Percentiles rank a stretch among this genome's conserved stretches.
These are phyloP conservation scores for Penicillium coffeae DNA, from an alignment of 495 filamentous ascomycete genomes.

Conservation along the genomic window DNA sequence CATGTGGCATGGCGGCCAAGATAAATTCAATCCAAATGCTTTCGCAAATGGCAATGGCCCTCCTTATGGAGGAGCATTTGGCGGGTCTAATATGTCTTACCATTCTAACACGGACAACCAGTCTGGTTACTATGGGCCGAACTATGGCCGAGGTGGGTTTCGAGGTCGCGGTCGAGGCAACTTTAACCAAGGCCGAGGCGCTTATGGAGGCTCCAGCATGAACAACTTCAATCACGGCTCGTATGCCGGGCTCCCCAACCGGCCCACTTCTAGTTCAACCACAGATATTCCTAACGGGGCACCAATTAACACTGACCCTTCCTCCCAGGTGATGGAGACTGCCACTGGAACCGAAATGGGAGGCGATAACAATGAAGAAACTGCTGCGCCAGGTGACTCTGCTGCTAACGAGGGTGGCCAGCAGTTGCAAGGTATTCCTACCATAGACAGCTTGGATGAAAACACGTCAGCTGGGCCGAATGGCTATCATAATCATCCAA, in stretches of 20 bases:
- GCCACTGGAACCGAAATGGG: slow-evolving; percentile 18
- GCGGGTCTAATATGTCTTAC: slow-evolving; percentile 65
- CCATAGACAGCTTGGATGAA: slow-evolving; percentile 43
- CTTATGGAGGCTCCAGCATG: slow-evolving; percentile 39
- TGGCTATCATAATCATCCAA: slow-evolving; percentile 23
- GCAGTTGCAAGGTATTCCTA: slow-evolving; percentile 42
- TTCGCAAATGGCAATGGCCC: slow-evolving; percentile 77
- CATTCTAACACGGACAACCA: slow-evolving; percentile 55
- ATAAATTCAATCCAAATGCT: slow-evolving; percentile 65
- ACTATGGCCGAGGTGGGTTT: slow-evolving; percentile 52
- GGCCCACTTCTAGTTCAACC: slow-evolving; percentile 19
- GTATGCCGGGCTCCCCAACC: slow-evolving; percentile 37
- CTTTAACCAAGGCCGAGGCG: slow-evolving; percentile 50
- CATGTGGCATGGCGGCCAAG: slow-evolving; percentile 71
- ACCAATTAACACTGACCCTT: slow-evolving; percentile 1
- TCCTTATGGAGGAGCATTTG: slow-evolving; percentile 81
- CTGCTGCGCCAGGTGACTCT: slow-evolving; percentile 3
- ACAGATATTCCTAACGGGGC: background rate
- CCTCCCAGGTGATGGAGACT: slow-evolving; percentile 4
- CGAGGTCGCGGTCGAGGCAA: slow-evolving; percentile 66
- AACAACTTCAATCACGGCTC: slow-evolving; percentile 31
- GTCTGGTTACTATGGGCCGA: slow-evolving; percentile 60
- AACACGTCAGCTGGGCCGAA: slow-evolving; percentile 15
- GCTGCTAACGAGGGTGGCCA: slow-evolving; percentile 14
- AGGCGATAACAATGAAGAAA: slow-evolving; percentile 14